A percentile compares a stretch with the other conserved stretches of the same genome.
Evolutionary conservation across 345 rosid species (phyloP).

Genomic region (Dipteronia dyeriana): DNA sequence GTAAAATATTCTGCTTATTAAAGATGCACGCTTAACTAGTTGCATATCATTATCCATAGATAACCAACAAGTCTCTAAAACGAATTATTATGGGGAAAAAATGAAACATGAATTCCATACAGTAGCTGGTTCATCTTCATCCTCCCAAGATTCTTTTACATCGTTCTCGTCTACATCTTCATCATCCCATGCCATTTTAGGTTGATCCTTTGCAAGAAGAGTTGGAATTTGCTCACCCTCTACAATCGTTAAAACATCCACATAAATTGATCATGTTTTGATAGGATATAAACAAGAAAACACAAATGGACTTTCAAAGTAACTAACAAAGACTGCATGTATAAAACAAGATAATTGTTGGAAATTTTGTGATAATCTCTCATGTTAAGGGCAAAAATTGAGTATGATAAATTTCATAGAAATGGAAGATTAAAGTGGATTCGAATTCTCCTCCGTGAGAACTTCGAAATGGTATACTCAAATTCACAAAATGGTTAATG

Average conservation of each 20-base stretch:
- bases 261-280: not conserved
- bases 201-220: slow-evolving; percentile 16
- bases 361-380: too few relatives aligned
- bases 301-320: not conserved
- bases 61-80: not conserved
- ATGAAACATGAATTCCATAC: slow-evolving; percentile 17
- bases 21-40: not conserved
- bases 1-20: not conserved
- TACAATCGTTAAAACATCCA: not conserved
- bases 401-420: too few relatives aligned
- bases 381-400: too few relatives aligned
- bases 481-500: too few relatives aligned
- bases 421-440: too few relatives aligned
- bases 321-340: not conserved
- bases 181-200: slow-evolving; percentile 34
- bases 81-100: not conserved
- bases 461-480: too few relatives aligned
- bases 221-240: not conserved
- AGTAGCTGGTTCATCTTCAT: slow-evolving; percentile 36
- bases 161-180: slow-evolving; percentile 36
- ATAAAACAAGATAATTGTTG: not conserved
- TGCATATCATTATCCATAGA: not conserved
- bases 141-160: slow-evolving; percentile 45
- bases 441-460: too few relatives aligned
- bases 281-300: not conserved